Percentiles rank a stretch among this genome's conserved stretches.
Evolutionary conservation across 2,329 filamentous ascomycete genomes (phyloP).

Genomic region (Epichloe sylvatica): DNA sequence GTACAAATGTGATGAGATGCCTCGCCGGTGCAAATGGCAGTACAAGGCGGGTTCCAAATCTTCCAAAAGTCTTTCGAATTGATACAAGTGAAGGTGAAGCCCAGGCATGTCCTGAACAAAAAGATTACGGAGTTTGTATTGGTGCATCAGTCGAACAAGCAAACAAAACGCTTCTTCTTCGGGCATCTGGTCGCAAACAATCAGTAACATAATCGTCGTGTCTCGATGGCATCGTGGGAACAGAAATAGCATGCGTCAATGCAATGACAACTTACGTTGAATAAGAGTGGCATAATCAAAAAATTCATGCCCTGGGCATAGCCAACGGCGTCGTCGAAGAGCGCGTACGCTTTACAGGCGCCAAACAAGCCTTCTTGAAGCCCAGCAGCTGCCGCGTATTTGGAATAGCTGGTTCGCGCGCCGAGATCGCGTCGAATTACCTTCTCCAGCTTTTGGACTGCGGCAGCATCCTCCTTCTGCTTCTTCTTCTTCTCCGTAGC

Average conservation of each 20-base stretch:
- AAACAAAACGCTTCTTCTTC: conserved; percentile 95
- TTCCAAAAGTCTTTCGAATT: conserved; percentile 87
- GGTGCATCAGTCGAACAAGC: conserved; percentile 88
- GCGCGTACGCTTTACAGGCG: conserved; percentile 91
- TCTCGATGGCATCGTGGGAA: too few relatives aligned
- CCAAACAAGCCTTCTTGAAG: conserved; percentile 90
- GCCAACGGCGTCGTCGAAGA: conserved; percentile 87
- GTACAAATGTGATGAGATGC: conserved; percentile 83
- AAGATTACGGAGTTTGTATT: conserved; percentile 82
- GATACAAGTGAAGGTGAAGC: conserved; percentile 81
- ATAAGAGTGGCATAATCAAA: conserved; percentile 92
- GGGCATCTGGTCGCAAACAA: conserved; percentile 53
- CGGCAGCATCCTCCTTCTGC: conserved; percentile 60
- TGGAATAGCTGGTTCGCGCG: conserved; percentile 87
- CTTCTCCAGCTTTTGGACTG: conserved; percentile 76
- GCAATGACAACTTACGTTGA: conserved; percentile 52
- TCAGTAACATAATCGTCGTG: background rate
- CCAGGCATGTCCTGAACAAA: conserved; percentile 96
- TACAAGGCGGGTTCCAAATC: conserved; percentile 89
- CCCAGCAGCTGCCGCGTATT: conserved; percentile 80
- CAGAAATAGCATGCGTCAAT: background rate
- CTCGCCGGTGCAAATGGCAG: conserved; percentile 78
- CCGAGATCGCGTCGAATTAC: conserved; percentile 82
- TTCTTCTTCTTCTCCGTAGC: conserved; percentile 61
- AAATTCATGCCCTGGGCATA: conserved; percentile 99